Conservation (phyloP, 257 asterid species). For the Petunia axillaris region DNA sequence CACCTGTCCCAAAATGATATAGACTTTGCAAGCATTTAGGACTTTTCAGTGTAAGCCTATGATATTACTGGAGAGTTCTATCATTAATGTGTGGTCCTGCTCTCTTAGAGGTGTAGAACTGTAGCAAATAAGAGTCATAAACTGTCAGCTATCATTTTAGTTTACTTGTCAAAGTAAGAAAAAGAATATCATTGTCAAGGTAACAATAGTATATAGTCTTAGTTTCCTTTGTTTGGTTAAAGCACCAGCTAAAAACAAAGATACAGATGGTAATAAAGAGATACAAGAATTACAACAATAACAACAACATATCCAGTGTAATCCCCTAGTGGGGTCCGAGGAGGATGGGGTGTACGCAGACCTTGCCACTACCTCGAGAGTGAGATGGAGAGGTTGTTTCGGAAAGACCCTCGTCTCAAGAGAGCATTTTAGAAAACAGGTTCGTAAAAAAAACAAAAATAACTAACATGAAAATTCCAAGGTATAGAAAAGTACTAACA, state of each 20-base stretch:
- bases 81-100: neutral
- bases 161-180: neutral
- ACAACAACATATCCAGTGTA: neutral
- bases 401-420: too few relatives aligned
- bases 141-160: neutral
- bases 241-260: neutral
- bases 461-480: too few relatives aligned
- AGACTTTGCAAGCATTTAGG: neutral
- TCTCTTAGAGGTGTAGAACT: neutral
- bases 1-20: neutral
- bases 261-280: neutral
- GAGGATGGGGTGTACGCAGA: too few relatives aligned
- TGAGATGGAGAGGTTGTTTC: too few relatives aligned
- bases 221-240: neutral
- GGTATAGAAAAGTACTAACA: neutral
- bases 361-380: too few relatives aligned
- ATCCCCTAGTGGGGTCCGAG: too few relatives aligned
- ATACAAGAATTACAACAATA: neutral
- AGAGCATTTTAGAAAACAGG: too few relatives aligned
- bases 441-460: too few relatives aligned
- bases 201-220: neutral
- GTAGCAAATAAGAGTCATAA: neutral
- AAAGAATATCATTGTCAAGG: neutral
- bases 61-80: neutral
- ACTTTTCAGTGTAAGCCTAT: neutral